Conservation (phyloP, 352 stramenopile genomes). For the Phytophthora cryptogea region DNA sequence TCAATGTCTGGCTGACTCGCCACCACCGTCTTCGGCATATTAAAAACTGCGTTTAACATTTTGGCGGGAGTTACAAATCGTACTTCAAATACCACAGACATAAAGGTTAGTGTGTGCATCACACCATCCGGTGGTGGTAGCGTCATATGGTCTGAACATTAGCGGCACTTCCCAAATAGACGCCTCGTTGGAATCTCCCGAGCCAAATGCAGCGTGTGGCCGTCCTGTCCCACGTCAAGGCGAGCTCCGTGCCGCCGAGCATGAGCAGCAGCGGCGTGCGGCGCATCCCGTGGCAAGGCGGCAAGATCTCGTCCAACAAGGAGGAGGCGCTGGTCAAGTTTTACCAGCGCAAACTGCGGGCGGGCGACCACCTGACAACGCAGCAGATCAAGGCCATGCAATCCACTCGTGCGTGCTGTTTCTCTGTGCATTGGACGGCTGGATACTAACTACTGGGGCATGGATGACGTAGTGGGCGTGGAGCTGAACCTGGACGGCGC, state of each 20-base stretch:
- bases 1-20: conserved; percentile 51
- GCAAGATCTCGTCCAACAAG: conserved; percentile 87
- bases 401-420: conserved; percentile 36
- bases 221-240: conserved; percentile 74
- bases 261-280: conserved; percentile 16
- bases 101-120: neutral
- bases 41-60: conserved; percentile 15
- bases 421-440: neutral
- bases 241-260: conserved; percentile 39
- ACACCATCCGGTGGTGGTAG: neutral
- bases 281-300: conserved; percentile 78
- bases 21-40: conserved; percentile 11
- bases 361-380: conserved; percentile 47
- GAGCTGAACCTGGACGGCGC: conserved; percentile 15
- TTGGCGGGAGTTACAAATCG: conserved; percentile 17
- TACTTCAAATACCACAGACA: neutral
- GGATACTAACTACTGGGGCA: conserved; percentile 9
- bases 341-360: conserved; percentile 70
- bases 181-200: neutral
- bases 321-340: conserved; percentile 87
- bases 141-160: conserved; percentile 13
- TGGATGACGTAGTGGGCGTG: conserved; percentile 23
- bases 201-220: conserved; percentile 48
- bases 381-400: conserved; percentile 57
- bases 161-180: conserved; percentile 5